Conservation (phyloP, 2,329 filamentous ascomycete genomes). For the Akanthomyces lecanii region DNA sequence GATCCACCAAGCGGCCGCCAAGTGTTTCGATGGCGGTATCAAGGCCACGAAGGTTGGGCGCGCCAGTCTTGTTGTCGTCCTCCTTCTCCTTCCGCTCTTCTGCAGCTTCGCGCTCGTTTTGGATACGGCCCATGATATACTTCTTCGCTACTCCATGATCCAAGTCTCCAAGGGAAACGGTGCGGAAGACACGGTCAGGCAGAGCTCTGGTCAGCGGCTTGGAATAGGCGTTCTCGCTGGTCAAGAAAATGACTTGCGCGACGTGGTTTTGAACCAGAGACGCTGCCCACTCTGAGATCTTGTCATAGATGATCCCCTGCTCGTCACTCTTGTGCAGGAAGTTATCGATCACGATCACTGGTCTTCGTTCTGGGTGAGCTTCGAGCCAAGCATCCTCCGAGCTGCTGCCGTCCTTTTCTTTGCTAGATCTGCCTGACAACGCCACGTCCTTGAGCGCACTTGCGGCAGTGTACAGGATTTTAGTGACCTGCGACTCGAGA, state of each 20-base stretch:
- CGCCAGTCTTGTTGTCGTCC: constrained; percentile 23
- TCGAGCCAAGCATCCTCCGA: constrained; percentile 85
- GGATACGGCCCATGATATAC: constrained; percentile 81
- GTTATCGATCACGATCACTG: constrained; percentile 87
- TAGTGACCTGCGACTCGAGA: constrained; percentile 79
- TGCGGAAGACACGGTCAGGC: constrained; percentile 85
- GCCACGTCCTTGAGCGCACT: constrained; percentile 75
- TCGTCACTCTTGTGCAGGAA: constrained; percentile 78
- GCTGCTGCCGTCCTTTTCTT: constrained; percentile 67
- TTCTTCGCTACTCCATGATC: constrained; percentile 81
- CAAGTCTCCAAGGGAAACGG: constrained; percentile 81
- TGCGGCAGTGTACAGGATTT: constrained; percentile 82
- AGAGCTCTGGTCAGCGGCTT: constrained; percentile 84
- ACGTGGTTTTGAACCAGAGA: constrained; percentile 79
- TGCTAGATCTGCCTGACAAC: constrained; percentile 63
- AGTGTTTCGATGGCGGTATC: constrained; percentile 77
- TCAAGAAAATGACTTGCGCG: constrained; percentile 92
- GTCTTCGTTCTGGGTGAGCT: constrained; percentile 76
- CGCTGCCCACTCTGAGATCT: constrained; percentile 86
- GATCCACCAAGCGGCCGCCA: constrained; percentile 88
- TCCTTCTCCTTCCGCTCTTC: constrained; percentile 25
- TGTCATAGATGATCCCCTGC: constrained; percentile 64
- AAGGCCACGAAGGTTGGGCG: constrained; percentile 60
- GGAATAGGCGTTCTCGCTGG: constrained; percentile 80
- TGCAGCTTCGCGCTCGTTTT: constrained; percentile 40